These are phyloP conservation scores for Nicotiana tomentosiformis DNA, from an alignment of 257 asterid genomes.

Conservation along the genomic window DNA sequence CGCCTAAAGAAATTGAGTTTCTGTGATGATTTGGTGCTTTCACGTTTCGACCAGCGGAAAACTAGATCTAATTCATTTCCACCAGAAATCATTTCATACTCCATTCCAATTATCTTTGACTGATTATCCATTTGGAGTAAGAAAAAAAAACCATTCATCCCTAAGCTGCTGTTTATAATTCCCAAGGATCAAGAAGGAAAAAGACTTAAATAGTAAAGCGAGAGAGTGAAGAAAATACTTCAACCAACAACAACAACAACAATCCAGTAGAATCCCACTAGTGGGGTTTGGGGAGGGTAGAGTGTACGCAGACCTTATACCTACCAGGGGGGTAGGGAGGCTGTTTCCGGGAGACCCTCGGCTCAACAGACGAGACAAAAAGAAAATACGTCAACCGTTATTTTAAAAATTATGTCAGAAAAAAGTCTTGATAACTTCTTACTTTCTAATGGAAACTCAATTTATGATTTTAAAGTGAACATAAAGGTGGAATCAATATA, in stretches of 20 bases:
- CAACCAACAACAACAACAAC: too few relatives aligned
- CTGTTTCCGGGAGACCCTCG: too few relatives aligned
- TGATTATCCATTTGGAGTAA: background rate
- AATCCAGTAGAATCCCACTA: too few relatives aligned
- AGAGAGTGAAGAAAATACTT: background rate
- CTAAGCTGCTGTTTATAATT: background rate
- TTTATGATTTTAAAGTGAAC: conserved; percentile 5
- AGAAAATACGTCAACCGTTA: background rate
- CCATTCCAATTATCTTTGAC: too few relatives aligned
- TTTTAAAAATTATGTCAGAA: background rate
- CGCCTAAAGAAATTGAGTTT: background rate
- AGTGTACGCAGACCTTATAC: too few relatives aligned
- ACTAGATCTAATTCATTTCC: too few relatives aligned
- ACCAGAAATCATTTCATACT: too few relatives aligned
- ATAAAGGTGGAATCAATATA: background rate
- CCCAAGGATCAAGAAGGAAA: conserved; percentile 2
- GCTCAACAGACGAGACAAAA: background rate
- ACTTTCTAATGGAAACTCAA: background rate
- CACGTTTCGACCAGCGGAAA: background rate
- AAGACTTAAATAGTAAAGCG: background rate
- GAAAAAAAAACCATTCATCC: background rate
- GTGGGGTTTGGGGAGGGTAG: too few relatives aligned
- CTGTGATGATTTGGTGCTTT: background rate
- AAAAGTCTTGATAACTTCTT: background rate
- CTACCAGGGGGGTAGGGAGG: too few relatives aligned